A percentile compares a stretch with the other conserved stretches of the same genome.
Conservation (phyloP, 345 rosid genomes). For the Combretum micranthum region DNA sequence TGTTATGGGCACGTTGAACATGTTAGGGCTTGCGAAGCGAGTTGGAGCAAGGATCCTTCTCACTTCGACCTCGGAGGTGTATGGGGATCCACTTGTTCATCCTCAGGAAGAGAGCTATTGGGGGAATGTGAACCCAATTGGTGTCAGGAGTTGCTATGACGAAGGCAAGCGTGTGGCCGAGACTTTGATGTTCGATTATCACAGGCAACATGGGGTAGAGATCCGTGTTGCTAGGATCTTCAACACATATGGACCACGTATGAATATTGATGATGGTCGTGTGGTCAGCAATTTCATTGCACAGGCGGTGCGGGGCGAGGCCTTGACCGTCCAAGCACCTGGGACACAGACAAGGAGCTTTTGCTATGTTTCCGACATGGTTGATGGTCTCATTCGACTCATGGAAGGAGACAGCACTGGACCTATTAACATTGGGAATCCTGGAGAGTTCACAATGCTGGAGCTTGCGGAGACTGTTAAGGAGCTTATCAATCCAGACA, state of each 20-base stretch:
- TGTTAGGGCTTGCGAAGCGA: conserved; percentile 94
- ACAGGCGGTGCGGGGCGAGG: conserved; percentile 80
- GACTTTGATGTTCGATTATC: too few species aligned
- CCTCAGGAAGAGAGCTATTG: conserved; percentile 83
- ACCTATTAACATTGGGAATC: conserved; percentile 85
- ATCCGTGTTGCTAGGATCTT: too few species aligned
- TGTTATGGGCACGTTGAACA: conserved; percentile 92
- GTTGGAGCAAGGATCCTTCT: conserved; percentile 94
- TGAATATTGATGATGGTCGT: conserved; percentile 88
- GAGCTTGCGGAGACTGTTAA: conserved; percentile 87
- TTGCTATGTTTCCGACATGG: conserved; percentile 94
- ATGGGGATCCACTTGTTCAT: conserved; percentile 86
- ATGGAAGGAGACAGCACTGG: conserved; percentile 91
- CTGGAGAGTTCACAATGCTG: conserved; percentile 84
- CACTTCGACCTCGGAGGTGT: conserved; percentile 88
- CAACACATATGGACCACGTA: too few species aligned
- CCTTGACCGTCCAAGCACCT: conserved; percentile 78
- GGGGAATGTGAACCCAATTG: conserved; percentile 97
- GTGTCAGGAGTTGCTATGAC: conserved; percentile 97
- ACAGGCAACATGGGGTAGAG: too few species aligned
- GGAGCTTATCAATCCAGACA: conserved; percentile 76
- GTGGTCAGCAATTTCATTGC: conserved; percentile 95
- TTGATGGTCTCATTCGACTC: conserved; percentile 79
- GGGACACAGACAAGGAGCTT: conserved; percentile 93
- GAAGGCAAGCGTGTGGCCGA: too few species aligned